Conservation (phyloP, 83 land plant species). For the Picea mariana region DNA sequence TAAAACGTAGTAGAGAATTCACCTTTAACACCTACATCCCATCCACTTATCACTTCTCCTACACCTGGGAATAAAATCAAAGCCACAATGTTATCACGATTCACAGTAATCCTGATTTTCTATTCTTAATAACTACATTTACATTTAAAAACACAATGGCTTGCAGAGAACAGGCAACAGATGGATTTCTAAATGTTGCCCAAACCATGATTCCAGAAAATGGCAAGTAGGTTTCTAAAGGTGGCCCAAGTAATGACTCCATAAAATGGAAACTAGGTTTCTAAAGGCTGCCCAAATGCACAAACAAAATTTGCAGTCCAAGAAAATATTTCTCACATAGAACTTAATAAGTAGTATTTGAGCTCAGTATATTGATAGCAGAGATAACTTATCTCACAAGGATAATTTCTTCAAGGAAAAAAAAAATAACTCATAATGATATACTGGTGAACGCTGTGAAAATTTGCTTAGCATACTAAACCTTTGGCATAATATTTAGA, state of each 20-base stretch:
- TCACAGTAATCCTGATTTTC: neutral
- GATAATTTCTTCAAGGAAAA: too few relatives aligned
- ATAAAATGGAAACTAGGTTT: neutral
- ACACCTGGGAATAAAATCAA: conserved; percentile 50
- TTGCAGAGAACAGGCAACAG: neutral
- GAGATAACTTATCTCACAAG: too few relatives aligned
- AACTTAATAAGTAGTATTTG: too few relatives aligned
- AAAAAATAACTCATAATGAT: too few relatives aligned
- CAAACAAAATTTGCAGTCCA: neutral
- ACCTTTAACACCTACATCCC: conserved; percentile 97
- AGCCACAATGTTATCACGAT: conserved; percentile 1
- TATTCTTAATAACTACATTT: neutral
- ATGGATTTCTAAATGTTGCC: neutral
- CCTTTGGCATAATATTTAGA: too few relatives aligned
- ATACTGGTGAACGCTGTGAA: too few relatives aligned
- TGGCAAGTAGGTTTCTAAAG: neutral
- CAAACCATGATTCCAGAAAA: neutral
- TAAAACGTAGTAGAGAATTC: conserved; percentile 4
- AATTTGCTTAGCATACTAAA: too few relatives aligned
- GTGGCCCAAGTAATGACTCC: neutral
- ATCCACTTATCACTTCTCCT: conserved; percentile 93
- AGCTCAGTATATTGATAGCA: too few relatives aligned
- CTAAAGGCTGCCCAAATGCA: neutral
- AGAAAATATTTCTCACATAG: too few relatives aligned
- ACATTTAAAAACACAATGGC: neutral